A percentile compares a stretch with the other conserved stretches of the same genome.
Evolutionary conservation across 2,329 filamentous ascomycete species (phyloP).

Genomic region (Fusarium sp.): DNA sequence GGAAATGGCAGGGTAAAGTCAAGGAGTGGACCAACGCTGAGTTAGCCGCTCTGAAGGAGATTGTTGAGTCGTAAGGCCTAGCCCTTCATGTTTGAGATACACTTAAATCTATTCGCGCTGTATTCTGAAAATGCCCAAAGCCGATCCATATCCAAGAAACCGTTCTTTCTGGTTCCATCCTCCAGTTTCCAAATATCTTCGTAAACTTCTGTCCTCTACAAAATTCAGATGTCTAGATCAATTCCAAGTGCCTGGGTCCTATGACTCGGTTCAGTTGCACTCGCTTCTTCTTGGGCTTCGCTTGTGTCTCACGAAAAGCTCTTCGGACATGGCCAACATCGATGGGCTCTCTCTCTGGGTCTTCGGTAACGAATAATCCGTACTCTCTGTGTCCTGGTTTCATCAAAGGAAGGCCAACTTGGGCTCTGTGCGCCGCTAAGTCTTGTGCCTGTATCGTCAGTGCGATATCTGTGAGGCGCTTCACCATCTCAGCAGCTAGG

Average conservation of each 20-base stretch:
- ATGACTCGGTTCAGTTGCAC: not conserved
- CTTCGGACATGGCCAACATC: conserved; percentile 1
- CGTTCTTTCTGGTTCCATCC: not conserved
- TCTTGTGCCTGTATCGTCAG: conserved; percentile 81
- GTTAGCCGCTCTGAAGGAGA: conserved; percentile 38
- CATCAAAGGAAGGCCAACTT: rapidly evolving
- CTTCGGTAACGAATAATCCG: conserved; percentile 6
- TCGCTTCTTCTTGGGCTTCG: not conserved
- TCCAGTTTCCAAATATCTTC: not conserved
- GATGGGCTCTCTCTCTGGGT: not conserved
- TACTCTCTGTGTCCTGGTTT: not conserved
- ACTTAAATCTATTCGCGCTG: rapidly evolving
- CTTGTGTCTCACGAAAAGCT: conserved; percentile 24
- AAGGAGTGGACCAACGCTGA: conserved; percentile 44
- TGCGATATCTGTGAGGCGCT: conserved; percentile 93
- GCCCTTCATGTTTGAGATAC: not conserved
- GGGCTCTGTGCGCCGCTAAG: not conserved
- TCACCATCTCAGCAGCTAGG: conserved; percentile 96
- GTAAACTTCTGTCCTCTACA: not conserved
- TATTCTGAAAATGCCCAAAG: too few species aligned
- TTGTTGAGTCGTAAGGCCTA: conserved; percentile 27
- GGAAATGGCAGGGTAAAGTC: conserved; percentile 52
- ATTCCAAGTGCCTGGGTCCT: not conserved
- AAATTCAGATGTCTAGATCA: conserved; percentile 4
- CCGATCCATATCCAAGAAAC: not conserved